These are phyloP conservation scores for Neurospora sp. DNA, from an alignment of 2,329 filamentous ascomycete species.

Conservation along the genomic window DNA sequence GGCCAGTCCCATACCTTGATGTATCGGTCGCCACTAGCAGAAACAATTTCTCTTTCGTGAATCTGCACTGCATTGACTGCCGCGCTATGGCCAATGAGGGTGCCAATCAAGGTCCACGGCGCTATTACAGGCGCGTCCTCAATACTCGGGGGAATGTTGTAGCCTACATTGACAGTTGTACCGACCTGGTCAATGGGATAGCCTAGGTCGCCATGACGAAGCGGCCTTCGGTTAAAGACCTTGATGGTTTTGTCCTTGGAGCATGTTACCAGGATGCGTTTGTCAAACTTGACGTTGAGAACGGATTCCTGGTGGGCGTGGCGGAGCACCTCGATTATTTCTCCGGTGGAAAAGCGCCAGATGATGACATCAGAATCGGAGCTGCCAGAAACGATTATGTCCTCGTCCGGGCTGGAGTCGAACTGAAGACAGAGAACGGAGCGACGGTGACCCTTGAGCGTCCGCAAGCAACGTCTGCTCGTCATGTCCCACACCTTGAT, in stretches of 20 bases:
- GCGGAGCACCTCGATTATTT: constrained; percentile 65
- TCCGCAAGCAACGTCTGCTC: constrained; percentile 64
- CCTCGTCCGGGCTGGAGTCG: constrained; percentile 76
- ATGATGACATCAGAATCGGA: constrained; percentile 86
- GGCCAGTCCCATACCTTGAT: constrained; percentile 95
- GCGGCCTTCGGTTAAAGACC: constrained; percentile 73
- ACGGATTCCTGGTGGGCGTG: constrained; percentile 84
- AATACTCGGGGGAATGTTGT: constrained; percentile 31
- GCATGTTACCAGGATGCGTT: constrained; percentile 85
- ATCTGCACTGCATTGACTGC: constrained; percentile 97
- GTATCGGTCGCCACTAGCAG: constrained; percentile 84
- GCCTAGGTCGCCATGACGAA: constrained; percentile 52
- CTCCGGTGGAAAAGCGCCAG: constrained; percentile 87
- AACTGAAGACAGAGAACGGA: constrained; percentile 95
- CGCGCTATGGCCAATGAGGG: constrained; percentile 73
- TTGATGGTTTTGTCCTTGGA: constrained; percentile 98
- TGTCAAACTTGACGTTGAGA: constrained; percentile 85
- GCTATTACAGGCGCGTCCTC: constrained; percentile 44
- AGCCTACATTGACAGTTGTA: constrained; percentile 43
- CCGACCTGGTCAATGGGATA: constrained; percentile 45
- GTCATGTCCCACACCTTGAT: constrained; percentile 86
- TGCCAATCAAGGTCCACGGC: constrained; percentile 69
- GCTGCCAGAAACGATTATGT: constrained; percentile 90
- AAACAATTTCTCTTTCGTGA: constrained; percentile 75
- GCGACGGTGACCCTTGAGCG: constrained; percentile 64